Conservation (phyloP, 2,329 filamentous ascomycete species). For the Colletotrichum chrysophilum region DNA sequence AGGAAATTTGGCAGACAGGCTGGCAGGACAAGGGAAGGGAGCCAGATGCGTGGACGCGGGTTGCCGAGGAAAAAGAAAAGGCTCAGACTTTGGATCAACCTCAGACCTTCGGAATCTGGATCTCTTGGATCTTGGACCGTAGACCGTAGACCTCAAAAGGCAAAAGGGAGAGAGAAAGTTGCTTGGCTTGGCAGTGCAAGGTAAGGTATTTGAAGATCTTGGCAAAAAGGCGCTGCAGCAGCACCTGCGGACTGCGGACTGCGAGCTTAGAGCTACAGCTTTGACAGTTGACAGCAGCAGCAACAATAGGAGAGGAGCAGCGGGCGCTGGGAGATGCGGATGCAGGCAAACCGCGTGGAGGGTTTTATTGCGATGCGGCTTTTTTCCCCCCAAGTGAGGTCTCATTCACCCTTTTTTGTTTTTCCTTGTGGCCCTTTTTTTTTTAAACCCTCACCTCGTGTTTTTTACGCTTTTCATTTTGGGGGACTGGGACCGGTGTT, state of each 20-base stretch:
- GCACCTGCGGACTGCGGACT: not conserved
- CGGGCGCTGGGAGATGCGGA: not conserved
- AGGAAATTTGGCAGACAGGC: not conserved
- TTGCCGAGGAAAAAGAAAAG: not conserved
- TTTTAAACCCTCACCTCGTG: not conserved
- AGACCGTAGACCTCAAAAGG: not conserved
- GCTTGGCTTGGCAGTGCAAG: constrained; percentile 10
- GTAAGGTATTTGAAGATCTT: constrained; percentile 10
- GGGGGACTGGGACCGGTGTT: not conserved
- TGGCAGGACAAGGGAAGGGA: not conserved
- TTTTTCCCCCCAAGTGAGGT: not conserved
- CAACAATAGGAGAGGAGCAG: not conserved
- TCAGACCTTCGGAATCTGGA: not conserved
- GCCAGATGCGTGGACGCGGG: not conserved
- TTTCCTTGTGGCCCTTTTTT: not conserved
- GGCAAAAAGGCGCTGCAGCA: constrained; percentile 7
- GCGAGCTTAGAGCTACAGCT: not conserved
- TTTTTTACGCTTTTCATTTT: not conserved
- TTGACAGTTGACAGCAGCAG: not conserved
- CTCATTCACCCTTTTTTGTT: not conserved
- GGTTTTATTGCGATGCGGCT: constrained; percentile 13
- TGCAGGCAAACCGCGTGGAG: not conserved
- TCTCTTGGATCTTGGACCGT: not conserved
- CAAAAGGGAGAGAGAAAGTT: not conserved
- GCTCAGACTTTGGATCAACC: not conserved